Evolutionary conservation across 2,329 filamentous ascomycete species (phyloP).

Genomic region (Gliomastix tumulicola): DNA sequence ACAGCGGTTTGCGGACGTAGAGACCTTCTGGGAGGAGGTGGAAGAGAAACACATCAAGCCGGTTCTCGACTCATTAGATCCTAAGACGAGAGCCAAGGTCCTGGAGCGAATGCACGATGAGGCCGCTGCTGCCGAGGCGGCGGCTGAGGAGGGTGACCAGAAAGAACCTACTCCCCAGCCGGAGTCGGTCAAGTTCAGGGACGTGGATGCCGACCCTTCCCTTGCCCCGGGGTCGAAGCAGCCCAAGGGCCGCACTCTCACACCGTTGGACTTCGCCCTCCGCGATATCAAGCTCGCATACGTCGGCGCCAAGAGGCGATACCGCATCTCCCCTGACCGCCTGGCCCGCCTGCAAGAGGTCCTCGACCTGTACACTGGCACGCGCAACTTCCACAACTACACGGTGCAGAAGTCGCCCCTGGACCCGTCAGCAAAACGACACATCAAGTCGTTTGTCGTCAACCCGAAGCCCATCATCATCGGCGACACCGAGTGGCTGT

Average conservation of each 20-base stretch:
- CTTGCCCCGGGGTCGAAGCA: background rate
- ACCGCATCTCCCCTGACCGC: conserved; percentile 69
- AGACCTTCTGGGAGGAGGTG: conserved; percentile 73
- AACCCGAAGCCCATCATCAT: conserved; percentile 74
- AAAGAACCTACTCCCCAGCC: conserved; percentile 3
- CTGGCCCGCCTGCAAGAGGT: conserved; percentile 69
- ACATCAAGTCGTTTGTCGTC: conserved; percentile 87
- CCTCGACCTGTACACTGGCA: conserved; percentile 72
- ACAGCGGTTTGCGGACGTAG: conserved; percentile 67
- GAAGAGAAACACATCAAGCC: conserved; percentile 77
- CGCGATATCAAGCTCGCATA: conserved; percentile 77
- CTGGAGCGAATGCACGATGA: conserved; percentile 50
- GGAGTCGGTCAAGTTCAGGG: conserved; percentile 2
- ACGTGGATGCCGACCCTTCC: background rate
- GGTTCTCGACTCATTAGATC: conserved; percentile 54
- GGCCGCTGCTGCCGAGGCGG: conserved; percentile 10
- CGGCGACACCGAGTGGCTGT: conserved; percentile 90
- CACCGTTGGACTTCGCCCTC: conserved; percentile 56
- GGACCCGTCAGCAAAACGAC: conserved; percentile 80
- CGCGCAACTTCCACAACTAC: conserved; percentile 94
- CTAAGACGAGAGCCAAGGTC: conserved; percentile 56
- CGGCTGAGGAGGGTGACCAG: conserved; percentile 4
- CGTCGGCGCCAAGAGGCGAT: conserved; percentile 72
- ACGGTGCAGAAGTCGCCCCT: conserved; percentile 79
- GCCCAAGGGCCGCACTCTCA: conserved; percentile 24